Conservation (phyloP, 208 protist genomes). For the Trypanosoma theileri region DNA sequence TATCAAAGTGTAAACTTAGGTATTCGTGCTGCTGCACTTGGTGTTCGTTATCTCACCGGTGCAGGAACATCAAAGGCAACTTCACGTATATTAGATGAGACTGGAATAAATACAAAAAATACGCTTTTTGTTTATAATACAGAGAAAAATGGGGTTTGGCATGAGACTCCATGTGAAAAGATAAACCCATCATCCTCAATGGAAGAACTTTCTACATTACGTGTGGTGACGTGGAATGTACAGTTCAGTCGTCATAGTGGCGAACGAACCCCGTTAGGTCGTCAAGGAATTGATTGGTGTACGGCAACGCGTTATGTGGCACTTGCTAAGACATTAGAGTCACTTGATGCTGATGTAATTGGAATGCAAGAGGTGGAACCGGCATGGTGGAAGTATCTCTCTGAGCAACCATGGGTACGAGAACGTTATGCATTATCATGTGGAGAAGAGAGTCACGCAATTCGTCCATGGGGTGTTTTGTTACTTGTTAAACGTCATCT, state of each 20-base stretch:
- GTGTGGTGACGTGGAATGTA: slow-evolving; percentile 58
- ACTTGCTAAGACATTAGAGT: slow-evolving; percentile 38
- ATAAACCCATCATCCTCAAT: neutral
- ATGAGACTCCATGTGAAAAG: slow-evolving; percentile 27
- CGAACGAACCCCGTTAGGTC: slow-evolving; percentile 49
- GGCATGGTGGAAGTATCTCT: slow-evolving; percentile 47
- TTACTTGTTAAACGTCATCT: slow-evolving; percentile 42
- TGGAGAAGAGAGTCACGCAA: slow-evolving; percentile 32
- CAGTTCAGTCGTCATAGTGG: slow-evolving; percentile 55
- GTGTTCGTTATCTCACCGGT: slow-evolving; percentile 44
- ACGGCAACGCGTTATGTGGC: slow-evolving; percentile 52
- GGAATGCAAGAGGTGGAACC: slow-evolving; percentile 65
- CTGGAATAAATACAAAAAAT: slow-evolving; percentile 18
- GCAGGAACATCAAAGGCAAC: slow-evolving; percentile 22
- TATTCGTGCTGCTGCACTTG: slow-evolving; percentile 50
- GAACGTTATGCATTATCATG: slow-evolving; percentile 40
- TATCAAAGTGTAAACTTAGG: slow-evolving; percentile 75
- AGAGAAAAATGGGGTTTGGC: slow-evolving; percentile 21
- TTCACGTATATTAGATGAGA: slow-evolving; percentile 29
- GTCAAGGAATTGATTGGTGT: slow-evolving; percentile 62
- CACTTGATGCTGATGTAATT: slow-evolving; percentile 53
- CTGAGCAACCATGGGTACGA: slow-evolving; percentile 48
- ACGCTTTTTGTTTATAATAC: slow-evolving; percentile 23
- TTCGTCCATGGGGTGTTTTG: slow-evolving; percentile 55
- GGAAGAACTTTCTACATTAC: slow-evolving; percentile 35